Base-by-base conservation (phyloP, 208 protist genomes). In the Crithidia bombi region DNA sequence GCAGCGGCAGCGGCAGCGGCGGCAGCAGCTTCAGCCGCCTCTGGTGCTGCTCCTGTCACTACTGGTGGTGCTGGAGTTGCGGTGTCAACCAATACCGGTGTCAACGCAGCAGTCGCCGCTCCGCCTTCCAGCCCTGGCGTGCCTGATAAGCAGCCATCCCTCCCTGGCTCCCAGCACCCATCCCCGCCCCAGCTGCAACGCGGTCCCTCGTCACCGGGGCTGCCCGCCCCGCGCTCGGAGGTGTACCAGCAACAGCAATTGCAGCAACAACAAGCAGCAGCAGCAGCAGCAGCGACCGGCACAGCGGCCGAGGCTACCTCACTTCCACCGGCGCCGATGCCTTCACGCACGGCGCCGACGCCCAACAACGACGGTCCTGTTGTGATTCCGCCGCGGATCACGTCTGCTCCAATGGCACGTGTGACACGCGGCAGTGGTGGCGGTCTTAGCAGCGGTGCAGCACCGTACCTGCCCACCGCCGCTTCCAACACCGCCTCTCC, bases 321-420 rank as follows among this genome's bases (percentile, higher is more conserved):
- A 12, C 51, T 30, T 30, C 47, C 50, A 2, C 44, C 72, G 9
- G 28, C 46, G 4, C 33, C 41, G 3, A 23, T 39, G 41, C 10
- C 61, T 0, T 25, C 39, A 10, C 61, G 47, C 19, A 17, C 19
- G 10, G 46, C 61, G 33, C 61, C 61, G 19, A 26, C 33, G 10
- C 61, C 63, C 2, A 11, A n/a, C 50, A 59, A 51, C 39, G 63
- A 59, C 26, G 54, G 30, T 5, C 41, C 62, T 5, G 39, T 64
- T 3, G 23, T 23, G 46, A 71, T 79, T 15, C 74, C 74, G 3
- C 74, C 74, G 1, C 66, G 74, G 23, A 75, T 79, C 23, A 66
- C 67, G 0, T 79, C 74, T 0, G 74, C 74, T 0, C 74, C 74
- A 0, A 79, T 79, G 74, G 47, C 67, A n/a, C 71, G 71, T 3